Evolutionary conservation across 139 green algal species (phyloP).

Genomic region (Micromonas commoda): DNA sequence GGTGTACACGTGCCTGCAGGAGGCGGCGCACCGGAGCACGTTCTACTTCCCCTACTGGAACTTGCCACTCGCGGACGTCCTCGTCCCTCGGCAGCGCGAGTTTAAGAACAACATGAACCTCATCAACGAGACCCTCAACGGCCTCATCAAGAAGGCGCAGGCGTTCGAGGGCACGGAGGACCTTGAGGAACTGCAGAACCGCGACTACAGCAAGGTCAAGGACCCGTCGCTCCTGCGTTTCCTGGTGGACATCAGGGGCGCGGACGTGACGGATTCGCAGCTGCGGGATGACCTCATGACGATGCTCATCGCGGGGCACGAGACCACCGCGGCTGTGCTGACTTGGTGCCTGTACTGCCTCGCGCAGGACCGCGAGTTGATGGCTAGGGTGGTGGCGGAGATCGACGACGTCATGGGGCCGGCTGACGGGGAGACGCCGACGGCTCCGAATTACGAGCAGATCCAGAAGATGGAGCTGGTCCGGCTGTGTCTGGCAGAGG

Average conservation of each 20-base stretch:
- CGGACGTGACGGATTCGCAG: constrained; percentile 55
- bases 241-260: constrained; percentile 92
- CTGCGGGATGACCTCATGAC: constrained; percentile 98
- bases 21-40: constrained; percentile 95
- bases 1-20: constrained; percentile 94
- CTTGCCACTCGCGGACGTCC: constrained; percentile 43
- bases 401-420: constrained; percentile 62
- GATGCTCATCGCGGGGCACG: constrained; percentile 80
- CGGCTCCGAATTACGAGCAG: constrained; percentile 44
- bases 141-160: constrained; percentile 69
- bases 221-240: constrained; percentile 93
- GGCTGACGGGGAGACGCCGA: constrained; percentile 41
- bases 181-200: constrained; percentile 45
- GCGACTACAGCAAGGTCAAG: constrained; percentile 62
- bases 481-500: constrained; percentile 51
- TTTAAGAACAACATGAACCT: constrained; percentile 81
- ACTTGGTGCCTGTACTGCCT: constrained; percentile 58
- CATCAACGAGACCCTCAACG: constrained; percentile 71
- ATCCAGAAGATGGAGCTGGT: constrained; percentile 27
- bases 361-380: constrained; percentile 42
- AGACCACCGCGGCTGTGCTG: constrained; percentile 88
- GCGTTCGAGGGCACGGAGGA: constrained; percentile 50
- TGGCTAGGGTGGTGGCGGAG: constrained; percentile 61
- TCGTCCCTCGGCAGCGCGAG: constrained; percentile 64
- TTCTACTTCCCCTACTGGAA: constrained; percentile 99